Conservation (phyloP, 164 flowering plant species). For the Malania oleifera region DNA sequence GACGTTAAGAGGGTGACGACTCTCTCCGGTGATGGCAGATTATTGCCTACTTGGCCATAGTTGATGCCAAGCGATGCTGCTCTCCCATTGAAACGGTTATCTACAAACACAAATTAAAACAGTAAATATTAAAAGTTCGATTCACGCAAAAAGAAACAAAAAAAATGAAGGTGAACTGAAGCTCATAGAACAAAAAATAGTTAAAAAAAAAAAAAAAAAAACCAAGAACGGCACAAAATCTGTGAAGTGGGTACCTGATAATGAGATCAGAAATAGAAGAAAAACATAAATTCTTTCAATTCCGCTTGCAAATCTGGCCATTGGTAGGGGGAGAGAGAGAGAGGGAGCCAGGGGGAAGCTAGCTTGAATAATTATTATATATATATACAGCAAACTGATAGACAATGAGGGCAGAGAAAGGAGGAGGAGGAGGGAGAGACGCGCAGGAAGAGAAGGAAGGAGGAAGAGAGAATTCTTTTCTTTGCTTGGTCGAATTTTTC, state of each 20-base stretch:
- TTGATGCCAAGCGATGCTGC: slow-evolving; percentile 69
- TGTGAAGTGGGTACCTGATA: slow-evolving; percentile 51
- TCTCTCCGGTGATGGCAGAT: slow-evolving; percentile 68
- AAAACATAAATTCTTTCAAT: slow-evolving; percentile 20
- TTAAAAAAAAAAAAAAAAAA: neutral
- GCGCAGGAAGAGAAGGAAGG: slow-evolving; percentile 5
- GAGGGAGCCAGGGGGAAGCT: slow-evolving; percentile 13
- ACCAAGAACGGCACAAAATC: no score
- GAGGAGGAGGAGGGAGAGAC: slow-evolving; percentile 5
- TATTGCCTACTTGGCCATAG: slow-evolving; percentile 85
- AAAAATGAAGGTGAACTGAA: neutral
- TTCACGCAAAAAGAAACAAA: neutral
- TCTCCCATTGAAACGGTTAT: slow-evolving; percentile 25
- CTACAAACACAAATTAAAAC: slow-evolving; percentile 20
- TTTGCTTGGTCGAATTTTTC: slow-evolving; percentile 35
- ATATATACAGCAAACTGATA: no score
- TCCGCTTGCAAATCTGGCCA: slow-evolving; percentile 27
- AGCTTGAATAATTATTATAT: no score
- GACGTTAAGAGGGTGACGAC: slow-evolving; percentile 51
- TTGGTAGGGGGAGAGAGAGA: slow-evolving; percentile 14
- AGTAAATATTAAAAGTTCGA: neutral
- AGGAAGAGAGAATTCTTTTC: slow-evolving; percentile 33
- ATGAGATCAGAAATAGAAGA: slow-evolving; percentile 26
- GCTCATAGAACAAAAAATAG: slow-evolving; percentile 1
- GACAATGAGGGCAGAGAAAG: neutral